Evolutionary conservation across 2,329 filamentous ascomycete genomes (phyloP), one percentile per base, ranked within the genome.

Genomic region (Beauveria bassiana): DNA sequence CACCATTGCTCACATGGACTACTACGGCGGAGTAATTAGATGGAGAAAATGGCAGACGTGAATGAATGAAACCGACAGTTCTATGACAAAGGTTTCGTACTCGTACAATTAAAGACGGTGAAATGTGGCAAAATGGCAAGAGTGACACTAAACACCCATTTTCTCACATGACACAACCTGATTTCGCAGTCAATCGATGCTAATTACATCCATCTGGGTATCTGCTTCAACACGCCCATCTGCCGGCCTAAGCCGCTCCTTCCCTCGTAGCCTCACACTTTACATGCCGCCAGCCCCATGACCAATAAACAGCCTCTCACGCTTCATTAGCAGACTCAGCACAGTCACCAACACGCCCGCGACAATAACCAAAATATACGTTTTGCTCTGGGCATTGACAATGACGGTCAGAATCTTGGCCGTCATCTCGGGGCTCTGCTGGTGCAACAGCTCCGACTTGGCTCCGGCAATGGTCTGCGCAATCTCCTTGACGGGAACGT

Each of bases 391-490:
- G 0, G 69, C 68, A 8, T 65, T 46, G 1, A 70, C 66, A 45
- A 72, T 71, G 7, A 65, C 70, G 6, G 66, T 63, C 12, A 69
- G 57, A 3, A 68, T 66, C 16, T 65, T 60, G 12, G 58, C 53
- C 57, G 66, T 66, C 24, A 61, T 66, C 18, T 67, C 63, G 3
- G 56, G 46, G 6, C 56, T 59, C 46, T 68, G 53, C 3, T 52
- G 55, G 12, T 40, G 47, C 8, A 64, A 46, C 24, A 65, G 65
- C 10, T 61, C 50, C 10, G 55, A 40, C 34, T 61, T 61, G 4
- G 65, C 63, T 8, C 65, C 65, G 6, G 62, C 61, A 53, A 72
- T 69, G 8, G 69, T 70, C 3, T 63, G 60, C 38, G 68, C 65
- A 8, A 72, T 64, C 12, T 65, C 64, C 2, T 65, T 64, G 12